Conservation (phyloP, 805 yeast species). For the Zygotorulaspora sp. region DNA sequence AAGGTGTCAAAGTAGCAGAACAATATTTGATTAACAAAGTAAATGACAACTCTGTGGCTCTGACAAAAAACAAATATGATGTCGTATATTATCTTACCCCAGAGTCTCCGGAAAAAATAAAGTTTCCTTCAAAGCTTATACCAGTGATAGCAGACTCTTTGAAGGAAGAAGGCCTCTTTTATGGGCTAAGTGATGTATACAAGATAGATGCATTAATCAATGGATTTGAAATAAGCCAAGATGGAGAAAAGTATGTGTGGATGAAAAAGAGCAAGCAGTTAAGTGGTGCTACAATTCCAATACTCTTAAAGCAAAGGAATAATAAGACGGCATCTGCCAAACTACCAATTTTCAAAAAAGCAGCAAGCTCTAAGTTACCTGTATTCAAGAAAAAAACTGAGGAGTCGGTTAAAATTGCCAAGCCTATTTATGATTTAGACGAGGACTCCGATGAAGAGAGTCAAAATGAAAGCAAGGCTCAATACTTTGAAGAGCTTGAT, state of each 20-base stretch:
- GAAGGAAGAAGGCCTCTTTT: slow-evolving; percentile 42
- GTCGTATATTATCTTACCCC: slow-evolving; percentile 55
- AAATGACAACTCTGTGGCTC: slow-evolving; percentile 43
- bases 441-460: slow-evolving; percentile 39
- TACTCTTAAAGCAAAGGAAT: slow-evolving; percentile 28
- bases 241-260: slow-evolving; percentile 46
- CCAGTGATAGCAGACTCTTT: slow-evolving; percentile 40
- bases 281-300: slow-evolving; percentile 33
- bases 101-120: slow-evolving; percentile 39
- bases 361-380: slow-evolving; percentile 24
- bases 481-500: slow-evolving; percentile 47
- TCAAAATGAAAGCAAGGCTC: slow-evolving; percentile 41
- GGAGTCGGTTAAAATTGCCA: slow-evolving; percentile 23
- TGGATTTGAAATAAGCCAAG: slow-evolving; percentile 49
- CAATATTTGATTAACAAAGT: slow-evolving; percentile 59
- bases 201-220: slow-evolving; percentile 58
- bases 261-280: slow-evolving; percentile 44
- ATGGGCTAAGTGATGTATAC: slow-evolving; percentile 44
- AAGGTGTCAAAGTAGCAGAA: slow-evolving; percentile 31
- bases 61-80: slow-evolving; percentile 39
- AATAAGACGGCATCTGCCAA: slow-evolving; percentile 16
- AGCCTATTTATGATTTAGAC: slow-evolving; percentile 32
- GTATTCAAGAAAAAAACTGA: slow-evolving; percentile 25
- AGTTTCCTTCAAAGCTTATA: slow-evolving; percentile 46
- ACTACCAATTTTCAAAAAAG: slow-evolving; percentile 28